Evolutionary conservation across 1,284 basidiomycete species (phyloP).

Genomic region (Tilletia setariae): DNA sequence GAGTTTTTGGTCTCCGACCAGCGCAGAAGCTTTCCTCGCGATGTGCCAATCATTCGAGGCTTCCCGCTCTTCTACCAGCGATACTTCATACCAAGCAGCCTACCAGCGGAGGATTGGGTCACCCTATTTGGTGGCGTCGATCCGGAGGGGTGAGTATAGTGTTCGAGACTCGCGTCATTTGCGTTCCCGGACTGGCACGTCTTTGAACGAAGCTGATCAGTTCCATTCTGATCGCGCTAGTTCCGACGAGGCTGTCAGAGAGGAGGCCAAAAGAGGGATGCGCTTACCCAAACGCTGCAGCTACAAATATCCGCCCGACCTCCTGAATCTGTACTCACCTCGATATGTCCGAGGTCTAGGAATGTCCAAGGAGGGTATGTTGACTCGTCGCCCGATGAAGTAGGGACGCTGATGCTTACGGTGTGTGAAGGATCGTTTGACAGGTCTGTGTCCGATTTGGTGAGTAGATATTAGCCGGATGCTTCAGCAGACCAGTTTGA

Average conservation of each 20-base stretch:
- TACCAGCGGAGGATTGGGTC: not conserved
- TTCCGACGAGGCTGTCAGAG: not conserved
- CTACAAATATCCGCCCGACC: not conserved
- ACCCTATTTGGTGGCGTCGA: no score
- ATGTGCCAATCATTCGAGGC: not conserved
- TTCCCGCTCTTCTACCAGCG: not conserved
- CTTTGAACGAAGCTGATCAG: no score
- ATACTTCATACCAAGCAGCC: not conserved
- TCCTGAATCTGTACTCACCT: constrained; percentile 9
- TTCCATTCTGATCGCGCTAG: no score
- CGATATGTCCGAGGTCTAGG: constrained; percentile 8
- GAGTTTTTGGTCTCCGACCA: not conserved
- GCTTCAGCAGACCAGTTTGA: no score
- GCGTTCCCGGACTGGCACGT: no score
- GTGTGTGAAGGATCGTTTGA: not conserved
- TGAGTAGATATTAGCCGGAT: not conserved
- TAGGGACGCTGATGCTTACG: not conserved
- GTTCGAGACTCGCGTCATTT: no score
- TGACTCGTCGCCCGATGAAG: not conserved
- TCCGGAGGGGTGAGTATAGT: no score
- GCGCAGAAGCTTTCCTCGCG: not conserved
- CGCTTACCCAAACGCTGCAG: not conserved
- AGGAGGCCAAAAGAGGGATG: not conserved
- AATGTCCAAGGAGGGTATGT: constrained; percentile 1
- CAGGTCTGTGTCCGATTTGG: constrained; percentile 11